These are phyloP conservation scores for Ceratobasidium sp. DNA, from an alignment of 1,284 basidiomycete genomes.

Conservation along the genomic window DNA sequence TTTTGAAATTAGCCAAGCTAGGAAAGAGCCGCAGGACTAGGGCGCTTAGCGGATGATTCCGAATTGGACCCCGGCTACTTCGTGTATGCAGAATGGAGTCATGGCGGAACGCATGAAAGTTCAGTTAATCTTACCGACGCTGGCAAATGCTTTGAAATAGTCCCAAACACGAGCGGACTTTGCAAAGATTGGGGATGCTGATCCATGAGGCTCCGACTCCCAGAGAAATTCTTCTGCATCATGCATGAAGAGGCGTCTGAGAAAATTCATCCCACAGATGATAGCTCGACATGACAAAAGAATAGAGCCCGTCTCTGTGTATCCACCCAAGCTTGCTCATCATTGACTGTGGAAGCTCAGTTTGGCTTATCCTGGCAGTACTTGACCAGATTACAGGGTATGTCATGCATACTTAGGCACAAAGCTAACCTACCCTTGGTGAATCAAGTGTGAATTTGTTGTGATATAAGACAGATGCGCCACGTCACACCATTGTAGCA, in stretches of 20 bases:
- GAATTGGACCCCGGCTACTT: not conserved
- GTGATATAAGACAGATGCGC: not conserved
- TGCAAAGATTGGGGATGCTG: not conserved
- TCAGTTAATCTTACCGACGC: not conserved
- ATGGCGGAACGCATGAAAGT: not conserved
- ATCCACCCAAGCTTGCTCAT: constrained; percentile 4
- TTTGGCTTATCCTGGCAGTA: constrained; percentile 12
- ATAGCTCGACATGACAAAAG: constrained; percentile 24
- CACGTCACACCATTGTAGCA: not conserved
- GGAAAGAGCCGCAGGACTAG: too few relatives aligned
- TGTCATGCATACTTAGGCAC: not conserved
- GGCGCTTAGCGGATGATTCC: constrained; percentile 15
- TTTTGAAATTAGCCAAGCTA: not conserved
- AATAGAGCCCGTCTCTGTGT: not conserved
- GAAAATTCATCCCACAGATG: constrained; percentile 7
- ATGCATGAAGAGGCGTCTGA: not conserved
- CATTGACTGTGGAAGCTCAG: not conserved
- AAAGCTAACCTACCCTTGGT: not conserved
- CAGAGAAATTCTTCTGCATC: not conserved
- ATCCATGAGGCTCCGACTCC: constrained; percentile 24
- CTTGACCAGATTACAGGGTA: not conserved
- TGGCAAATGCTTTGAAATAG: not conserved
- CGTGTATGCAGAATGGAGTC: not conserved
- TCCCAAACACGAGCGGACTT: constrained; percentile 20
- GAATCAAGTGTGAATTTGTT: not conserved